Evolutionary conservation across 148 eudicot species (phyloP), one percentile per base, ranked within the genome.

Genomic region (Suaeda aralocaspica): DNA sequence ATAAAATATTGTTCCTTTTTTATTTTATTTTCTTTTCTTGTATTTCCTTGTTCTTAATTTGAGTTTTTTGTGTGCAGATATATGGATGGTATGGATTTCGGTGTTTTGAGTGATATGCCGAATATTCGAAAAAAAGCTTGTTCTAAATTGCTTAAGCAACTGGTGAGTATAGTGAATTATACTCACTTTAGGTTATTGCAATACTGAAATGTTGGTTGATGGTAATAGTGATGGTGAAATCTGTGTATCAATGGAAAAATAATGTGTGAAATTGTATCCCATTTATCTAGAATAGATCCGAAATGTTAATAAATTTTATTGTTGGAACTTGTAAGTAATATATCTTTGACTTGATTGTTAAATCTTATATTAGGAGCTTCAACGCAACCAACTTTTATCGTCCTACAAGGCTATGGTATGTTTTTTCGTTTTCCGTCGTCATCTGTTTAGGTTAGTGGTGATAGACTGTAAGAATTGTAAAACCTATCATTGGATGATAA

Each of bases 321-420:
- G 26, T 34, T 60, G 46, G 46, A 62, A 36, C n/a, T n/a, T n/a
- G 64, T 34, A 60, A 15, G 1, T 50, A 3, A 3, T 6, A 52
- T 15, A 11, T 34, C 1, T 18, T 70, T 73, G 53, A 73, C 31
- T 61, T 56, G 24, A 26, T 33, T 62, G 30, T 46, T 34, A 49
- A 51, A 22, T 72, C 64, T 59, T 82, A 64, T 73, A 45, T 69
- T 81, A 92, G 96, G 95, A 84, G 78, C 73, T 79, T 66, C 79
- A 79, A 25, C 67, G 75, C 59, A 72, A 58, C 48, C 82, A 81
- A 53, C 89, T 93, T 66, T 66, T 90, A 61, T 80, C 89, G 29
- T 77, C 89, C 24, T 93, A 93, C 83, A 87, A 84, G 77, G 81
- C 87, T 58, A 85, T 88, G 96, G 98, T 92, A 84, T 42, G 80